These are phyloP conservation scores for Globisporangium cylindrosporum DNA, from an alignment of 352 stramenopile species.

Conservation along the genomic window DNA sequence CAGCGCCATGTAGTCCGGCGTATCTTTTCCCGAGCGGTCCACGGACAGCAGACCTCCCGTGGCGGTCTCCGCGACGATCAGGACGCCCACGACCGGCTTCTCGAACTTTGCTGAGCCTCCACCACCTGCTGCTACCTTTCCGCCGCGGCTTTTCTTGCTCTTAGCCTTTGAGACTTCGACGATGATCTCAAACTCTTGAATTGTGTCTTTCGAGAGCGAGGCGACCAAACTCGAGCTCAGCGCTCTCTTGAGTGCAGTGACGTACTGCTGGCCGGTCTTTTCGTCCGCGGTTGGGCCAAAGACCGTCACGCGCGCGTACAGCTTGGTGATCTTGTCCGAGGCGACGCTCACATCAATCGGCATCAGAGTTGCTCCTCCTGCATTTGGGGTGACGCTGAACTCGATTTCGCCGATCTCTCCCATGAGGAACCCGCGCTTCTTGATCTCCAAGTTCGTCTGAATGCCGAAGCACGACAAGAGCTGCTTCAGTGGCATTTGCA, in stretches of 20 bases:
- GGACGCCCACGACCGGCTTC: constrained; percentile 33
- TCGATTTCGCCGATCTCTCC: constrained; percentile 36
- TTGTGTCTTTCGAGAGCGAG: constrained; percentile 1
- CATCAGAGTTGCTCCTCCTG: constrained; percentile 7
- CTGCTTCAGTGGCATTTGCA: constrained; percentile 35
- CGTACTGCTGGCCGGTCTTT: constrained; percentile 35
- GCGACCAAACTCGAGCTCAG: constrained; percentile 23
- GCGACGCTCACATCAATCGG: constrained; percentile 41
- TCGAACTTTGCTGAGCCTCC: constrained; percentile 14
- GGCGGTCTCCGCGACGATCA: constrained; percentile 40
- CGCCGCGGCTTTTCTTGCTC: constrained; percentile 4
- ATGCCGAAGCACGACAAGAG: constrained; percentile 51
- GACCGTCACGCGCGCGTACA: constrained; percentile 44
- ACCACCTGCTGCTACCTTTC: not conserved
- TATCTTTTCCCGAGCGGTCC: constrained; percentile 39
- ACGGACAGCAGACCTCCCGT: constrained; percentile 40
- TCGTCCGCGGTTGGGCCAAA: constrained; percentile 36
- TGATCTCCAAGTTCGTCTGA: constrained; percentile 27
- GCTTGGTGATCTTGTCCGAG: constrained; percentile 26
- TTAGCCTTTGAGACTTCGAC: constrained; percentile 23
- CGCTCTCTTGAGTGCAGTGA: constrained; percentile 25
- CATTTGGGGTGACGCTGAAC: constrained; percentile 26
- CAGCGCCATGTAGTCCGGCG: constrained; percentile 33
- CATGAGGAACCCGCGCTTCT: constrained; percentile 52
- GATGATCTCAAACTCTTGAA: constrained; percentile 30